Base-by-base conservation (phyloP, 306 rosid genomes). In the Acacia melanoxylon region DNA sequence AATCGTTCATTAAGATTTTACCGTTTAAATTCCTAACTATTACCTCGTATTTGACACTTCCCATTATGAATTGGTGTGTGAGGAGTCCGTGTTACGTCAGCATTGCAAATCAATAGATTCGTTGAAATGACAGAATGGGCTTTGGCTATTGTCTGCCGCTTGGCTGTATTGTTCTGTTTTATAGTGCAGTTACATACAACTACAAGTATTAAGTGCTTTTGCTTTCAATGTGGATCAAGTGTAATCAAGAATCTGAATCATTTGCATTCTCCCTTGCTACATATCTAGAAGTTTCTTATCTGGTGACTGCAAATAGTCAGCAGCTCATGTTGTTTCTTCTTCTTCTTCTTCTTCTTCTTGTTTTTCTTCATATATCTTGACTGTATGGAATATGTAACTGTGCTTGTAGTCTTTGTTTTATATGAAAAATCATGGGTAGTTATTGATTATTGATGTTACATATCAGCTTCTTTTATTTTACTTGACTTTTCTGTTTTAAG, bases 201-300 rank as follows among this genome's bases (percentile, higher is more conserved):
- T 68, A 29, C 40, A 16, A 67, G 63, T 40, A 35, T 29, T 65
- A 31, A 52, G 51, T 19, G n/a, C 22, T 75, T 68, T 54, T 51
- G 40, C 44, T 68, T 68, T 72, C 72, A 52, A 65, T 72, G 59
- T 52, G 80, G 72, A 22, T 85, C 82, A 20, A 33, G 45, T 44
- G 42, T 41, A 42, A 71, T 68, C 61, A 78, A 29, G 75, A 35
- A 67, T 81, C 41, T 33, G 54, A 51, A 2, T 52, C 33, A 16
- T 19, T 0, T 80, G 2, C 35, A 3, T 59, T 54, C 0, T 58
- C 62, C 45, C 4, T 48, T 33, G 48, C 62, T 76, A 76, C 59
- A 10, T 12, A 48, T 68, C n/a, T 35, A 54, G 27, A 42, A 20
- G 63, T 56, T 9, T 56, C 27, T 9, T 56, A 9, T 20, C 13